Base-by-base conservation (phyloP, 768 basidiomycete species). In the Termitomyces sp. region DNA sequence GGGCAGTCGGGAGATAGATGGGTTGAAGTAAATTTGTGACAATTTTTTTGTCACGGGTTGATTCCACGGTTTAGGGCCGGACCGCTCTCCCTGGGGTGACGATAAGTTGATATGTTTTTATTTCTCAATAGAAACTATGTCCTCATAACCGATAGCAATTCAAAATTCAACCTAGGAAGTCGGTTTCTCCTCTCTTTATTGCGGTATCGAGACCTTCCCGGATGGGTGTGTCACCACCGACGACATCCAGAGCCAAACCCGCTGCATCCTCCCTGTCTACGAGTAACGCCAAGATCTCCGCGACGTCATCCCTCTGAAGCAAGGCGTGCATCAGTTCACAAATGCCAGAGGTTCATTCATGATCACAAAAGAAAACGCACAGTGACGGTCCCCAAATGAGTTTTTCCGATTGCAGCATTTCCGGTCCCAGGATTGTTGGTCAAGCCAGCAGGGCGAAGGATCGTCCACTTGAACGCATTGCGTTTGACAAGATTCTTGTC, bases 381-480 rank as follows among this genome's bases (percentile, higher is more conserved):
- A 0, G 81, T 76, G 60, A 87, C 78, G 0, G 68, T 67, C 0
- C 64, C 72, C n/a, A 86, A 45, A 62, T 81, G 81, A 0, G 84
- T 84, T 59, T 72, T 71, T 3, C 88, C 88, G 47, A 88, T 72
- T 36, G 72, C 65, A 0, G 77, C 81, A 36, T 72, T 81, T 1
- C 83, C 84, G 3, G 75, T 78, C 0, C 83, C 82, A 0, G 80
- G 73, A 2, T 76, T 73, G 52, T 85, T 75, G 0, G 69, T 76
- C n/a, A 89, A 63, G 7, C 72, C 71, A n/a, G 83, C 83, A n/a
- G 88, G 87, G 9, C 87, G 82, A 34, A 89, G 69, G 39, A 89
- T 85, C 3, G 83, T 83, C 83, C 82, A 89, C 54, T 82, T 78
- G 73, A 89, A 86, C 0, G 78, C 69, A 20, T 77, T 78, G 24